phyloP scores from a whole-genome alignment of 2,329 filamentous ascomycete species.

The Sarocladium strictum region DNA sequence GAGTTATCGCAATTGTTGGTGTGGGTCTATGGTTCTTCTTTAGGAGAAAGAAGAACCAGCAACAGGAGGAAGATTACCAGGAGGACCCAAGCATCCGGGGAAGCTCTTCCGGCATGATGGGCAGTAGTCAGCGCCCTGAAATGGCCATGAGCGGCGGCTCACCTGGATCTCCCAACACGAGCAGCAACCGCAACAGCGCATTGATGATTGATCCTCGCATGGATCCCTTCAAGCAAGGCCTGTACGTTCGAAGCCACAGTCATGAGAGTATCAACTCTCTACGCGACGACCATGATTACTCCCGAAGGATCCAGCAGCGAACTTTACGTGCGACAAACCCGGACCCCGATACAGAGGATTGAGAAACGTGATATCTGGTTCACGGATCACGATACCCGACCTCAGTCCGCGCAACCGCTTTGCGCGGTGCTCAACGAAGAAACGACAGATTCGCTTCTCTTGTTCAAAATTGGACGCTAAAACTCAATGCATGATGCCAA shows the following conservation, averaged over 20 bases:
- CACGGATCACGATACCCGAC: background rate
- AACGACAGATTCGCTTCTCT: conserved; percentile 7
- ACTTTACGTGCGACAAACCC: conserved; percentile 60
- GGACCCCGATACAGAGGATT: conserved; percentile 34
- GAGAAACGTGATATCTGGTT: background rate
- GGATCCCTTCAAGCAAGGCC: conserved; percentile 52
- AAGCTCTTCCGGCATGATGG: conserved; percentile 44
- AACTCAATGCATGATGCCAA: background rate
- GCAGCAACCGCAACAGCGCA: conserved; percentile 44
- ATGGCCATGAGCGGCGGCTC: conserved; percentile 29
- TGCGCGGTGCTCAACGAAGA: background rate
- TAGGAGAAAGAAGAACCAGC: conserved; percentile 37
- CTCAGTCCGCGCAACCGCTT: background rate
- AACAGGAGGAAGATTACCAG: conserved; percentile 35
- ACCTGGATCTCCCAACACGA: conserved; percentile 27
- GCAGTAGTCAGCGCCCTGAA: conserved; percentile 33
- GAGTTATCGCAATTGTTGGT: conserved; percentile 31
- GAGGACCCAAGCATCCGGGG: conserved; percentile 42
- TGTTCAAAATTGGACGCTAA: conserved; percentile 1
- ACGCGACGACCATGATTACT: conserved; percentile 61
- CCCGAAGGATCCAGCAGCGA: conserved; percentile 49
- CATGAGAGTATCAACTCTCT: conserved; percentile 59
- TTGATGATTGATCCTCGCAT: conserved; percentile 57
- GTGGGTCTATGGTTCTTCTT: conserved; percentile 36
- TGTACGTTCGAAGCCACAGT: conserved; percentile 54